These are phyloP conservation scores for Dendrobium officinale DNA, from an alignment of 106 monocot species.

Conservation along the genomic window DNA sequence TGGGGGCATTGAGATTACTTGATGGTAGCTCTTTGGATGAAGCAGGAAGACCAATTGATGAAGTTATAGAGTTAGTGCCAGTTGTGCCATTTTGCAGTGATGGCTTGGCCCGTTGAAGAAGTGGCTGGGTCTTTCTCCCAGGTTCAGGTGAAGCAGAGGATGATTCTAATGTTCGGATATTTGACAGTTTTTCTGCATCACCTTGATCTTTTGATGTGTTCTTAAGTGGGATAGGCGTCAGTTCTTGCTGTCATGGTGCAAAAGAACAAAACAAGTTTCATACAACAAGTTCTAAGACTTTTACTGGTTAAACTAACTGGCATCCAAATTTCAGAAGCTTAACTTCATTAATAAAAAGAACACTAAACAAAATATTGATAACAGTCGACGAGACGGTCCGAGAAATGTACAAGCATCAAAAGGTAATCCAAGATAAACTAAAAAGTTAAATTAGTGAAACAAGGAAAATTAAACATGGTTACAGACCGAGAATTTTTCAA, in stretches of 20 bases:
- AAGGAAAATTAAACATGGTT: too few species aligned
- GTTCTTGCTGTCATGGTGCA: conserved; percentile 24
- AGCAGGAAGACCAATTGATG: neutral
- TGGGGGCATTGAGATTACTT: conserved; percentile 12
- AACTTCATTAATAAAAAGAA: too few species aligned
- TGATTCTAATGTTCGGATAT: conserved; percentile 19
- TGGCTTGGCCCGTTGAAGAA: conserved; percentile 1
- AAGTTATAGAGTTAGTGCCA: neutral
- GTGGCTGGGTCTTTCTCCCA: conserved; percentile 15
- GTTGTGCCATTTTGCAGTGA: neutral
- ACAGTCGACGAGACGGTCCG: too few species aligned
- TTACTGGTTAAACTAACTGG: too few species aligned
- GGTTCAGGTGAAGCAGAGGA: conserved; percentile 27
- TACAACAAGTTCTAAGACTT: neutral
- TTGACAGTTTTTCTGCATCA: conserved; percentile 21
- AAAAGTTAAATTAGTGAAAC: too few species aligned
- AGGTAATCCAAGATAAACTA: neutral
- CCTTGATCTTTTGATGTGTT: conserved; percentile 31
- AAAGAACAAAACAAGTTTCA: neutral
- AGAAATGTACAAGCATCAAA: neutral
- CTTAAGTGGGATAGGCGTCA: conserved; percentile 19
- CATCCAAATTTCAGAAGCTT: too few species aligned
- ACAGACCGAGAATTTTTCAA: too few species aligned
- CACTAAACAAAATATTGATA: too few species aligned
- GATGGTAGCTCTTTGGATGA: conserved; percentile 4